Evolutionary conservation across 768 basidiomycete species (phyloP).

Genomic region (Trametes maxima): DNA sequence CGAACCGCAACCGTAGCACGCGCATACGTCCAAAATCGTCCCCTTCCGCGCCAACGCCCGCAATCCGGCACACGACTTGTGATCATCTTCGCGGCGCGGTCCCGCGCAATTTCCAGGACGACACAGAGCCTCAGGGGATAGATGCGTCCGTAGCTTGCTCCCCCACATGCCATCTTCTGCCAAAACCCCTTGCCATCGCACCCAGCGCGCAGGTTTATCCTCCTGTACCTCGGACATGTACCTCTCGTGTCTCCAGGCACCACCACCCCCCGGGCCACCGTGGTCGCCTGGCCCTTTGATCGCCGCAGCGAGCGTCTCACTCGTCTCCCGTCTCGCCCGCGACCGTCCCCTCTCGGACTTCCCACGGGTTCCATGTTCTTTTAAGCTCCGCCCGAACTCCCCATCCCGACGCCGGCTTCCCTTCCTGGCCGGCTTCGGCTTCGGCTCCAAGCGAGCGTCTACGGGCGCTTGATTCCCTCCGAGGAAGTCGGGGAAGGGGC

Average conservation of each 20-base stretch:
- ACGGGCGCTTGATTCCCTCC: constrained; percentile 1
- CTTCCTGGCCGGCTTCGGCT: not conserved
- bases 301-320: not conserved
- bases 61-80: not conserved
- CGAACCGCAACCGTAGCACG: not conserved
- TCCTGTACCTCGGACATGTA: too few species aligned
- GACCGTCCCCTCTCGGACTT: not conserved
- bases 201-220: too few species aligned
- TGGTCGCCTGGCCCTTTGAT: constrained; percentile 1
- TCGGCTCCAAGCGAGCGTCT: not conserved
- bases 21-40: not conserved
- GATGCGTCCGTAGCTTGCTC: not conserved
- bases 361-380: not conserved
- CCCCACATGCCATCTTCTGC: not conserved
- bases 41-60: not conserved
- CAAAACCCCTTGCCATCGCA: not conserved
- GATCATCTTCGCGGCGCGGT: too few species aligned
- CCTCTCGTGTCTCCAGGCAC: too few species aligned
- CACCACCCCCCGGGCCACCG: too few species aligned
- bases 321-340: not conserved
- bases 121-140: not conserved
- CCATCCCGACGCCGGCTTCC: not conserved
- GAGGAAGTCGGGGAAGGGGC: constrained; percentile 17
- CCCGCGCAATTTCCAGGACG: not conserved
- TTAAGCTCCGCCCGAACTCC: not conserved